phyloP scores from a whole-genome alignment of 2,329 filamentous ascomycete genomes.

The Sordariomycetes sp. region DNA sequence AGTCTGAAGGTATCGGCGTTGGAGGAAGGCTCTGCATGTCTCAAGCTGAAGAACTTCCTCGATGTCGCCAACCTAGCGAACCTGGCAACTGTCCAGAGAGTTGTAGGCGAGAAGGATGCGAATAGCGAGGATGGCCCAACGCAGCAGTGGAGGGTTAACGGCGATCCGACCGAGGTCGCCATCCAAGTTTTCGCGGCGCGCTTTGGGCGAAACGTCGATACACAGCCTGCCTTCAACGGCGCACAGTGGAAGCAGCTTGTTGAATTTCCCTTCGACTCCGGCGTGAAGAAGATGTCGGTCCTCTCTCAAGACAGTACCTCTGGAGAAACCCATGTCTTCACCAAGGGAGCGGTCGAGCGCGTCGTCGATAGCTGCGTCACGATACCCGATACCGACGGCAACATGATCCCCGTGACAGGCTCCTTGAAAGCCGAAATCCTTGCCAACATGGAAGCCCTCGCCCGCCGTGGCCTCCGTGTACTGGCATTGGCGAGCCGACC shows the following conservation, averaged over 20 bases:
- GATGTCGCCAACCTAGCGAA: conserved; percentile 52
- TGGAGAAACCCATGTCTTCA: conserved; percentile 40
- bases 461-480: conserved; percentile 56
- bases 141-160: conserved; percentile 5
- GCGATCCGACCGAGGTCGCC: conserved; percentile 54
- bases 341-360: conserved; percentile 61
- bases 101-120: neutral
- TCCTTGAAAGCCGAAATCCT: conserved; percentile 42
- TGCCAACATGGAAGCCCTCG: conserved; percentile 56
- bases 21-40: conserved; percentile 23
- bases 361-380: conserved; percentile 50
- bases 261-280: conserved; percentile 67
- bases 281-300: conserved; percentile 69
- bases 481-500: conserved; percentile 44
- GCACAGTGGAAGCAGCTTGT: conserved; percentile 48
- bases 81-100: conserved; percentile 42
- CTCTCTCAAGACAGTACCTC: conserved; percentile 42
- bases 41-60: conserved; percentile 38
- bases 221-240: conserved; percentile 29
- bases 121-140: too few species aligned
- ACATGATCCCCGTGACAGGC: conserved; percentile 15
- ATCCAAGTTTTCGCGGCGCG: conserved; percentile 66
- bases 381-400: conserved; percentile 28
- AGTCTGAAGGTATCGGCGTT: conserved; percentile 19
- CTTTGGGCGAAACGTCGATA: conserved; percentile 50